Evolutionary conservation across 257 asterid species (phyloP), one percentile per base, ranked within the genome.

Genomic region (Gentiana straminea): DNA sequence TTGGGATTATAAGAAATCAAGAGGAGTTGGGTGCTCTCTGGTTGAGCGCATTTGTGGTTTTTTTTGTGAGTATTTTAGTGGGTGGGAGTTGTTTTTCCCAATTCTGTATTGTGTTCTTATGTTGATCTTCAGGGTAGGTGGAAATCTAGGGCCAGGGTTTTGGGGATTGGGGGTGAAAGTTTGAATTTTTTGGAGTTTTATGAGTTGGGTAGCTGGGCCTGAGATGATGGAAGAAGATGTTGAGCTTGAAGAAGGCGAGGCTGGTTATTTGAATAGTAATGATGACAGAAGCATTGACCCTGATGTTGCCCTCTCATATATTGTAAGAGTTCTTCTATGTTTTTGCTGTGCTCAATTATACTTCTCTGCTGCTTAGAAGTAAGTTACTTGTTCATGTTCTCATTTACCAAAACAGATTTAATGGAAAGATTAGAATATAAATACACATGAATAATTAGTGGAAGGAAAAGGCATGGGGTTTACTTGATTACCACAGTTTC

Each of bases 161-260:
- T 72, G 74, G 54, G 50, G 63, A 57, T 47, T 46, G 34, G 6
- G n/a, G 39, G 7, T 68, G 12, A 41, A 43, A 9, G n/a, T 54
- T 52, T 59, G 41, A n/a, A 49, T 32, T 55, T 59, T 65, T 65
- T 58, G 38, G 61, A 55, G 37, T 35, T 48, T 58, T 58, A 63
- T 70, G 70, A 63, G 74, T 59, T 77, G 75, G 71, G 61, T 55
- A 33, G 55, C 70, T 67, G 79, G 70, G 59, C 59, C 66, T 67
- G 61, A 52, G n/a, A 65, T 45, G 68, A 77, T 81, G 86, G 71
- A 62, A 67, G 77, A 70, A 59, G 87, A 73, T 63, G 71, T 74
- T 57, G 95, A 84, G 74, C 84, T 87, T 73, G 98, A 91, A 71
- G 98, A 86, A 81, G 94, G 96, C 55, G 96, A 84, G 79, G 79